Evolutionary conservation across 192 early-diverging fungal genomes (phyloP).

Genomic region (Rhizophagus sp.): DNA sequence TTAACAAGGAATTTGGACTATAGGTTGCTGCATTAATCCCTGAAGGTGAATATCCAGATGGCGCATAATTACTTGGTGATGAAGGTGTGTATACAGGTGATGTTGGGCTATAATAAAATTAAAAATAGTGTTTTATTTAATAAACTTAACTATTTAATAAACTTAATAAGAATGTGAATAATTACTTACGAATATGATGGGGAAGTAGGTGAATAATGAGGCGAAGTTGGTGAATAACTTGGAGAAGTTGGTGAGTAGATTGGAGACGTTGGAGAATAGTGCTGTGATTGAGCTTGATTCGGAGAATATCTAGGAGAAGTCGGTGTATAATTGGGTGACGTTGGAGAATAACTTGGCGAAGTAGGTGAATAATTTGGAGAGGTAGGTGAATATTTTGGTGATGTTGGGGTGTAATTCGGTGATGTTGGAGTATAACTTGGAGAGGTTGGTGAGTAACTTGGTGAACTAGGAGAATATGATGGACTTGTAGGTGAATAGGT

Average conservation of each 20-base stretch:
- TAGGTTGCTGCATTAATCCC: neutral
- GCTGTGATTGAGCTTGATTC: constrained; percentile 55
- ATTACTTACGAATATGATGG: constrained; percentile 31
- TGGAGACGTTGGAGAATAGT: constrained; percentile 60
- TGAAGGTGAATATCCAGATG: neutral
- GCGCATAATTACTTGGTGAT: constrained; percentile 12
- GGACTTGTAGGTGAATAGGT: constrained; percentile 78
- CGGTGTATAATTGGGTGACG: constrained; percentile 61
- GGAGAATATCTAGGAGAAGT: constrained; percentile 69
- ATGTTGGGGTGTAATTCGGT: constrained; percentile 78
- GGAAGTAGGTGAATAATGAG: constrained; percentile 19
- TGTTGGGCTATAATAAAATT: constrained; percentile 11
- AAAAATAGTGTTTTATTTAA: neutral
- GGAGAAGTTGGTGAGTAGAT: constrained; percentile 72
- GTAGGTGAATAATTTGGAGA: constrained; percentile 65
- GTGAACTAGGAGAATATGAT: constrained; percentile 71
- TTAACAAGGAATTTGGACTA: neutral
- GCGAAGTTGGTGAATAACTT: constrained; percentile 29
- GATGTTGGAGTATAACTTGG: constrained; percentile 77
- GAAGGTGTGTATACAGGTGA: constrained; percentile 24
- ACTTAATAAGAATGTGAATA: neutral
- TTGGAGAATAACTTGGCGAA: constrained; percentile 67
- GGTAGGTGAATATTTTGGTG: constrained; percentile 69
- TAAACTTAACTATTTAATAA: neutral
- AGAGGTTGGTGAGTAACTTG: constrained; percentile 68